Base-by-base conservation (phyloP, 345 rosid species). In the Luvunga scandens region DNA sequence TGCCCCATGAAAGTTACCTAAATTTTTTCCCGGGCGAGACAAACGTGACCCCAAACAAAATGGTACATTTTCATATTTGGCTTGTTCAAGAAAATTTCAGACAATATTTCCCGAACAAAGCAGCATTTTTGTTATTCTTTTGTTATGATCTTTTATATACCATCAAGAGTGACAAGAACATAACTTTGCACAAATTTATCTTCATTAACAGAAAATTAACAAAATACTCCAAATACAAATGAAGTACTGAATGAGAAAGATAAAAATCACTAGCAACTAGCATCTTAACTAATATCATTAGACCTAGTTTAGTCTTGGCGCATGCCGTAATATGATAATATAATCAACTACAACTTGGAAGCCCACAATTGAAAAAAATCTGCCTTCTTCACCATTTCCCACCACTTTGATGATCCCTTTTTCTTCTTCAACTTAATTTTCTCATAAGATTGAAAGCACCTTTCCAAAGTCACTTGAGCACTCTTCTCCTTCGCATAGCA, bases 351-450 rank as follows among this genome's bases (percentile, higher is more conserved):
- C 70, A 60, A 33, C 50, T 66, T 7, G 72, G 62, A 48, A 73
- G 28, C 7, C 81, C 83, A 78, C 83, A 83, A 57, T 59, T 62
- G 18, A 72, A 73, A 80, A n/a, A 82, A 61, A 70, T 87, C 85
- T 78, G 80, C 78, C 31, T 74, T 84, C 82, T 80, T 86, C 69
- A 84, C 67, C 55, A 33, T 88, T 61, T 69, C 83, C 91, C 91
- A 86, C 89, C 78, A 83, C 39, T 76, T 81, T 1, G 57, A 30
- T 18, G 65, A 55, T 1, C 67, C 48, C 30, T 62, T 70, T 8
- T 56, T 59, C 60, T 57, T 55, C 61, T 72, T 63, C 80, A 70
- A 24, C 79, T 63, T 78, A 30, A 75, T 27, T 59, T 76, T 81
- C 66, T 74, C 59, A 31, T 5, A 75, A 34, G 48, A 25, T 36